phyloP scores from a whole-genome alignment of 1,284 basidiomycete species.

The Pascua guehoae region DNA sequence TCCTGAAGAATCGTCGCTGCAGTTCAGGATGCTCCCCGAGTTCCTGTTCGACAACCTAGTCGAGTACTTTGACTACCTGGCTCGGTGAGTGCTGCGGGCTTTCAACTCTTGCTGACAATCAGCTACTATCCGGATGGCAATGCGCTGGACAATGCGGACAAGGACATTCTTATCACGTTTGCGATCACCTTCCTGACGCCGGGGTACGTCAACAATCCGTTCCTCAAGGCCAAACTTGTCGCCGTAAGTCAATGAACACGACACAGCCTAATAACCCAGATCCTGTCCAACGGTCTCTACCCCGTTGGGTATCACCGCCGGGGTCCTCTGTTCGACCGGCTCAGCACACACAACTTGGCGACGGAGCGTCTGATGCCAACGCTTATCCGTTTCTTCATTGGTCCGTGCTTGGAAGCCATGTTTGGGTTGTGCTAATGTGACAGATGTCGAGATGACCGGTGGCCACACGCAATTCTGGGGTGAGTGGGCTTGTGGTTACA shows the following conservation, averaged over 20 bases:
- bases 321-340: slow-evolving; percentile 73
- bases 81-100: slow-evolving; percentile 57
- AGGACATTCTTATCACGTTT: slow-evolving; percentile 85
- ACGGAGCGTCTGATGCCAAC: slow-evolving; percentile 86
- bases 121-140: slow-evolving; percentile 65
- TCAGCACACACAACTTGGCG: slow-evolving; percentile 82
- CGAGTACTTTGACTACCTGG: slow-evolving; percentile 79
- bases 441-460: slow-evolving; percentile 95
- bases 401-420: slow-evolving; percentile 51
- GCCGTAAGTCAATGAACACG: slow-evolving; percentile 58
- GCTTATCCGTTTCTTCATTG: slow-evolving; percentile 92
- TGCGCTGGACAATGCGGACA: slow-evolving; percentile 74
- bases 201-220: slow-evolving; percentile 98
- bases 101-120: neutral
- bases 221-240: slow-evolving; percentile 95
- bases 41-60: slow-evolving; percentile 92
- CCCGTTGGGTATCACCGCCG: slow-evolving; percentile 69
- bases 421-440: neutral
- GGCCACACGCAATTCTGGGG: slow-evolving; percentile 95
- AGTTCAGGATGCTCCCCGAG: slow-evolving; percentile 88
- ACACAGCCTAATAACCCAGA: slow-evolving; percentile 51
- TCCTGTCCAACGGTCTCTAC: slow-evolving; percentile 76
- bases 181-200: slow-evolving; percentile 88
- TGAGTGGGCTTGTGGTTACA: slow-evolving; percentile 50
- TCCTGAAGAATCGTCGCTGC: slow-evolving; percentile 74